These are phyloP conservation scores for Euphorbia peplus DNA, from an alignment of 345 rosid species.

Conservation along the genomic window DNA sequence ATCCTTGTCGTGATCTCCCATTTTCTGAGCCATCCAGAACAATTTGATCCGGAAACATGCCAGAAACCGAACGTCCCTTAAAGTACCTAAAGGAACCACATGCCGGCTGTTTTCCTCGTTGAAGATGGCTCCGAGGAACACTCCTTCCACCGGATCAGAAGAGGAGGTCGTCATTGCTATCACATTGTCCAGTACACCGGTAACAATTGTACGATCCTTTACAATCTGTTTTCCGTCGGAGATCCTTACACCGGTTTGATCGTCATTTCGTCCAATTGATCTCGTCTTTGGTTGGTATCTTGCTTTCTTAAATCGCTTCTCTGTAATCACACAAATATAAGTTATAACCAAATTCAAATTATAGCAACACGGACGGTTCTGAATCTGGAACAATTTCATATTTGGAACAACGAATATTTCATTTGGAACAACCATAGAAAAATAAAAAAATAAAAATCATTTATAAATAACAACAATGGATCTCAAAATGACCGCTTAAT, in stretches of 20 bases:
- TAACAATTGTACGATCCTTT: constrained; percentile 53
- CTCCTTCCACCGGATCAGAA: constrained; percentile 68
- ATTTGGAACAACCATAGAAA: no score
- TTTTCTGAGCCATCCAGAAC: constrained; percentile 98
- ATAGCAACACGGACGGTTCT: no score
- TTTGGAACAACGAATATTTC: no score
- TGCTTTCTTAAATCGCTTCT: constrained; percentile 35
- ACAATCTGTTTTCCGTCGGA: constrained; percentile 60
- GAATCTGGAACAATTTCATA: no score
- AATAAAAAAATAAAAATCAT: no score
- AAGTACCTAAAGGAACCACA: constrained; percentile 58
- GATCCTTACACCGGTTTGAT: constrained; percentile 71
- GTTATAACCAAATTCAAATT: not conserved
- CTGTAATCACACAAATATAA: constrained; percentile 39
- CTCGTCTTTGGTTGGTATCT: constrained; percentile 18
- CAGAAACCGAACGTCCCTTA: constrained; percentile 79
- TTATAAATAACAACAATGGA: no score
- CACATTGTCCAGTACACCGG: constrained; percentile 74
- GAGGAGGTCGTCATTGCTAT: constrained; percentile 54
- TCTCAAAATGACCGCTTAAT: no score
- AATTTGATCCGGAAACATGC: constrained; percentile 89
- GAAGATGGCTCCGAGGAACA: constrained; percentile 74
- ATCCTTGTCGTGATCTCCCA: constrained; percentile 73
- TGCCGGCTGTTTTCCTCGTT: constrained; percentile 60
- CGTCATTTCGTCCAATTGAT: constrained; percentile 49